A percentile compares a stretch with the other conserved stretches of the same genome.
Evolutionary conservation across 1,284 basidiomycete species (phyloP).

Genomic region (Puccinia coronata): DNA sequence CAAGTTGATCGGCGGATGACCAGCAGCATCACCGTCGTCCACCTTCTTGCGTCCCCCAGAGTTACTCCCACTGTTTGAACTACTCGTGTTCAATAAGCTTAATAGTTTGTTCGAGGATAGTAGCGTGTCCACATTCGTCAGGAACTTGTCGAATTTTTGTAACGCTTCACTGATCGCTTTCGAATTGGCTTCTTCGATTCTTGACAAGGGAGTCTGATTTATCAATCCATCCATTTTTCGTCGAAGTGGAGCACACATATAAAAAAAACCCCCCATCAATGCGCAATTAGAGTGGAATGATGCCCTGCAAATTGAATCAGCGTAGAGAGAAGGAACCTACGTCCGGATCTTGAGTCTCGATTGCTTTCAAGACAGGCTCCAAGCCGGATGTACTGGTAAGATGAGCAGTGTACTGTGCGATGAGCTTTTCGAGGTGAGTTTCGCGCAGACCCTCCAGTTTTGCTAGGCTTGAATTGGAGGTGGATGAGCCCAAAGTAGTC

Average conservation of each 20-base stretch:
- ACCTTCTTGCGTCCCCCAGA: conserved; percentile 65
- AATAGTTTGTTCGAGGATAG: conserved; percentile 20
- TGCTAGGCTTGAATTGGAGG: neutral
- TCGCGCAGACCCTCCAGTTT: conserved; percentile 12
- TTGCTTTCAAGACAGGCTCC: conserved; percentile 66
- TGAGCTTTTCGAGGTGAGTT: conserved; percentile 22
- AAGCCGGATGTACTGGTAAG: conserved; percentile 75
- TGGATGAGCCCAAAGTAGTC: conserved; percentile 7
- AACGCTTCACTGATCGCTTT: conserved; percentile 58
- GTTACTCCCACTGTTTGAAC: conserved; percentile 66
- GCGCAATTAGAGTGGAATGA: neutral
- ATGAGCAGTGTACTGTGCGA: conserved; percentile 66
- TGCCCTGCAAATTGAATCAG: neutral
- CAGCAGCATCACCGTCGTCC: neutral
- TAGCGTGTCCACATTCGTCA: conserved; percentile 54
- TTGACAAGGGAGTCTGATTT: conserved; percentile 65
- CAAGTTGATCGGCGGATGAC: neutral
- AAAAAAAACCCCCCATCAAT: conserved; percentile 12
- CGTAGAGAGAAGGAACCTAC: conserved; percentile 61
- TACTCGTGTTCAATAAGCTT: conserved; percentile 11
- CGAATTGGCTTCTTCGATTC: conserved; percentile 58
- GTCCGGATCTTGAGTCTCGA: conserved; percentile 64
- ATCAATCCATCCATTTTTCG: conserved; percentile 22
- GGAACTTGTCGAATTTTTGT: conserved; percentile 60
- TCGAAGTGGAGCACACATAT: conserved; percentile 35